Conservation (phyloP, 257 asterid genomes). For the Ilex aquifolium region DNA sequence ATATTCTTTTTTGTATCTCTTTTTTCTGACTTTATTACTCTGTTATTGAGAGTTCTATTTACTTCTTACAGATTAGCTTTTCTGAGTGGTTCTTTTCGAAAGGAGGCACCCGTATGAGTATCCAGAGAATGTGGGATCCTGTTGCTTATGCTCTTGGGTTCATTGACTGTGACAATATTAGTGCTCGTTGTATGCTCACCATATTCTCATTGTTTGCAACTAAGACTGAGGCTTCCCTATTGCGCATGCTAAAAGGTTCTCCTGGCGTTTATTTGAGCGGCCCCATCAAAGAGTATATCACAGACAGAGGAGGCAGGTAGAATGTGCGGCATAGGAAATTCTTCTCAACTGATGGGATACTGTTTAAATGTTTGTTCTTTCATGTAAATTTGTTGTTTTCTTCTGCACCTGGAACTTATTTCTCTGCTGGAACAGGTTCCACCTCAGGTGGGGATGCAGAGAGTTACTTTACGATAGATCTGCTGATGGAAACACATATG, state of each 20-base stretch:
- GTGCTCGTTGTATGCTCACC: slow-evolving; percentile 99
- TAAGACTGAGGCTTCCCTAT: slow-evolving; percentile 95
- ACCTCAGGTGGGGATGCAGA: slow-evolving; percentile 99
- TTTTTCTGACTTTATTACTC: slow-evolving; percentile 10
- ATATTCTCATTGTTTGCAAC: slow-evolving; percentile 95
- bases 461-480: slow-evolving; percentile 71
- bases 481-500: slow-evolving; percentile 63
- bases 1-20: not conserved
- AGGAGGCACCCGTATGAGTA: slow-evolving; percentile 93
- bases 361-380: slow-evolving; percentile 1
- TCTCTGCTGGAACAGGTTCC: slow-evolving; percentile 57
- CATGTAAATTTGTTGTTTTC: slow-evolving; percentile 9
- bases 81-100: slow-evolving; percentile 94
- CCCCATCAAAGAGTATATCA: slow-evolving; percentile 77
- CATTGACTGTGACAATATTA: slow-evolving; percentile 92
- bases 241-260: slow-evolving; percentile 98
- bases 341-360: not conserved
- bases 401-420: not conserved
- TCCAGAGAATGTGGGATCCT: slow-evolving; percentile 99
- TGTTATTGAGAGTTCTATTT: slow-evolving; percentile 11
- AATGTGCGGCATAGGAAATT: slow-evolving; percentile 6
- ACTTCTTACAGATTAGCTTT: slow-evolving; percentile 73
- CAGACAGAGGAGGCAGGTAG: slow-evolving; percentile 92
- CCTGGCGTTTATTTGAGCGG: slow-evolving; percentile 96
- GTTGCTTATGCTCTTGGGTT: slow-evolving; percentile 99